A percentile compares a stretch with the other conserved stretches of the same genome.
Evolutionary conservation across 2,329 filamentous ascomycete genomes (phyloP).

Genomic region (Fusarium palustre): DNA sequence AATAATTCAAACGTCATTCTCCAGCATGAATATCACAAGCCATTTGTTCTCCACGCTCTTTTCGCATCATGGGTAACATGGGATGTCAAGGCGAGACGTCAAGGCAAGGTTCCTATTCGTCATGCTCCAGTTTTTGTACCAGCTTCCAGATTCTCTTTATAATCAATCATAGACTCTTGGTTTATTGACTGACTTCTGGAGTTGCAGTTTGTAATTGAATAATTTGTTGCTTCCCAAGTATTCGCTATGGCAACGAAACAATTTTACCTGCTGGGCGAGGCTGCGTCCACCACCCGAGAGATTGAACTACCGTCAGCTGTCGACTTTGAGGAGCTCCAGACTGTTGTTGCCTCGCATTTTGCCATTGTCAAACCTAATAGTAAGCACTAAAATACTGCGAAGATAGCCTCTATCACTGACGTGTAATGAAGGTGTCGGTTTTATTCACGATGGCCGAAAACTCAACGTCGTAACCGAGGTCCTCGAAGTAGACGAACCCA

Average conservation of each 20-base stretch:
- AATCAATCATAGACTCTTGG: neutral
- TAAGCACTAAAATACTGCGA: conserved; percentile 1
- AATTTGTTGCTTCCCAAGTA: fast-evolving
- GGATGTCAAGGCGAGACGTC: too few relatives aligned
- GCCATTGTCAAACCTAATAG: conserved; percentile 57
- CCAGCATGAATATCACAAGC: too few relatives aligned
- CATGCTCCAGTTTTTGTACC: neutral
- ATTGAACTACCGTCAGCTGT: neutral
- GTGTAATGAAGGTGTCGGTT: conserved; percentile 51
- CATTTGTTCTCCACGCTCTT: neutral
- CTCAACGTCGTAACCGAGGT: conserved; percentile 51
- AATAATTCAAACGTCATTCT: conserved; percentile 7
- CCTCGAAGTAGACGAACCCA: conserved; percentile 43
- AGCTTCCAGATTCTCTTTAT: neutral
- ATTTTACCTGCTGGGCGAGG: neutral
- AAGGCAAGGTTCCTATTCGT: neutral
- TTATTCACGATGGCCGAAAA: conserved; percentile 46
- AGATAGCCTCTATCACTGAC: neutral
- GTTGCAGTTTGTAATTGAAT: fast-evolving
- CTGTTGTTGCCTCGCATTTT: conserved; percentile 44
- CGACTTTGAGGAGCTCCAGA: conserved; percentile 9
- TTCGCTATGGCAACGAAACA: conserved; percentile 10
- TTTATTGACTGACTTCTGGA: neutral
- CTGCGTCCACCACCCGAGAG: neutral
- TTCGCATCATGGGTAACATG: neutral